Percentiles rank a stretch among this genome's conserved stretches.
Evolutionary conservation across 768 basidiomycete species (phyloP).

Genomic region (Trametes gibbosa): DNA sequence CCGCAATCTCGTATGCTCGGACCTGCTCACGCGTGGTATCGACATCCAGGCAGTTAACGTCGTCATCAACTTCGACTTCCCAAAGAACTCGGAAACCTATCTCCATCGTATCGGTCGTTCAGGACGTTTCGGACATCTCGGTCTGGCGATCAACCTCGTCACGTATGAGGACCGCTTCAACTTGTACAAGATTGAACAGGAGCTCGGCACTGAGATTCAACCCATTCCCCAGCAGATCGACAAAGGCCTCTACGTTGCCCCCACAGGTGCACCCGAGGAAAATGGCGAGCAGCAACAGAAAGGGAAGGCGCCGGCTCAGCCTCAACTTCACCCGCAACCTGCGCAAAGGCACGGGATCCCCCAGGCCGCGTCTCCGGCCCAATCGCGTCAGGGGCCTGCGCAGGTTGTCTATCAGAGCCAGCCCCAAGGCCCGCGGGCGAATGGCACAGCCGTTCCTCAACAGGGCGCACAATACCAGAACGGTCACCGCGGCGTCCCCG

Average conservation of each 20-base stretch:
- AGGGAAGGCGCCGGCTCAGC: constrained; percentile 27
- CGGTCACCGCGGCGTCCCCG: constrained; percentile 29
- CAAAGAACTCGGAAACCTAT: constrained; percentile 98
- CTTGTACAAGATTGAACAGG: constrained; percentile 96
- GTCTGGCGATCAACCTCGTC: constrained; percentile 95
- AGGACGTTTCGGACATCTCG: constrained; percentile 95
- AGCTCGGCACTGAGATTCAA: constrained; percentile 96
- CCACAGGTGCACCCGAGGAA: constrained; percentile 43
- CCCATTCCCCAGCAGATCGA: constrained; percentile 93
- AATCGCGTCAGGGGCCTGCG: constrained; percentile 24
- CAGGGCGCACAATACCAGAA: constrained; percentile 23
- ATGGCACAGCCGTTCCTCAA: constrained; percentile 26
- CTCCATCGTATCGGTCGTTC: constrained; percentile 98
- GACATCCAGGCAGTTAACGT: constrained; percentile 99
- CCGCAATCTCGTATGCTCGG: constrained; percentile 97
- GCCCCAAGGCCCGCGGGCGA: constrained; percentile 25
- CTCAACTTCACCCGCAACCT: constrained; percentile 35
- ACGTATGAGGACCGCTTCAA: constrained; percentile 99
- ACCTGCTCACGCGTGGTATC: constrained; percentile 97
- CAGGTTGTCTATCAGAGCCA: constrained; percentile 33
- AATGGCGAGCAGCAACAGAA: constrained; percentile 41
- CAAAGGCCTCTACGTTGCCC: constrained; percentile 89
- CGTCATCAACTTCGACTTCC: constrained; percentile 99
- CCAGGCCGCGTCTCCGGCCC: constrained; percentile 13
- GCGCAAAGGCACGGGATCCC: constrained; percentile 20